A percentile compares a stretch with the other conserved stretches of the same genome.
Conservation (phyloP, 768 basidiomycete genomes). For the Lactarius vividus region DNA sequence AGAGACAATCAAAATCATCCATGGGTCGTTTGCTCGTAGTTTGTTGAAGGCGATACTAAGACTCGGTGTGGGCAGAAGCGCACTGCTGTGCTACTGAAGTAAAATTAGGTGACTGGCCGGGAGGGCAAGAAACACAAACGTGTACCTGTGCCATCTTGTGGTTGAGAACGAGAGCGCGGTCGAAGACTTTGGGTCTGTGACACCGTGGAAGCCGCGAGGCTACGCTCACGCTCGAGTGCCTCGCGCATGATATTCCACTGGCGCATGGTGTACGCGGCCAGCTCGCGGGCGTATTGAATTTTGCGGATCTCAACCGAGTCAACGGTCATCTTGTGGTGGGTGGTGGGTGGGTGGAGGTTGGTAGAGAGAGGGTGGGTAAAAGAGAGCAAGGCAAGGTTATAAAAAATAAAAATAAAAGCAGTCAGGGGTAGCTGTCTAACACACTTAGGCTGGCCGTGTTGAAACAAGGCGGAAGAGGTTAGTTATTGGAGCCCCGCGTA, state of each 20-base stretch:
- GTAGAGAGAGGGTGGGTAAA: not conserved
- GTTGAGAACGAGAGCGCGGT: not conserved
- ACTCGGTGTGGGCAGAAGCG: not conserved
- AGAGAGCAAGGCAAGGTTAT: not conserved
- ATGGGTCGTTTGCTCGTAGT: not conserved
- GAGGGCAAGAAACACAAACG: too few relatives aligned
- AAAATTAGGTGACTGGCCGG: not conserved
- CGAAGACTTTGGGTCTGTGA: not conserved
- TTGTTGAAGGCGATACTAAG: not conserved
- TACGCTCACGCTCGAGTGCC: constrained; percentile 28
- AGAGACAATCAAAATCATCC: not conserved
- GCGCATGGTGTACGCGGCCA: constrained; percentile 40
- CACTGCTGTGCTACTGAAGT: not conserved
- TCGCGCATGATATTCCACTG: constrained; percentile 38
- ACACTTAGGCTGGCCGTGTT: not conserved
- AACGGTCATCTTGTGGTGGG: constrained; percentile 11
- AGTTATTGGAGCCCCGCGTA: not conserved
- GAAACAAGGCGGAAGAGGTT: not conserved
- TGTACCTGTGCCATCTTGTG: not conserved
- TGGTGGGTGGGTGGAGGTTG: not conserved
- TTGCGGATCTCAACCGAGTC: constrained; percentile 34
- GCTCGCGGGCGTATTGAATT: constrained; percentile 38
- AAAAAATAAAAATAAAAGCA: not conserved
- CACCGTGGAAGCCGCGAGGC: not conserved
- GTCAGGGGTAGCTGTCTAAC: not conserved